Percentiles rank a stretch among this genome's conserved stretches.
These are phyloP conservation scores for Sonneratia alba DNA, from an alignment of 345 rosid genomes.

Conservation along the genomic window DNA sequence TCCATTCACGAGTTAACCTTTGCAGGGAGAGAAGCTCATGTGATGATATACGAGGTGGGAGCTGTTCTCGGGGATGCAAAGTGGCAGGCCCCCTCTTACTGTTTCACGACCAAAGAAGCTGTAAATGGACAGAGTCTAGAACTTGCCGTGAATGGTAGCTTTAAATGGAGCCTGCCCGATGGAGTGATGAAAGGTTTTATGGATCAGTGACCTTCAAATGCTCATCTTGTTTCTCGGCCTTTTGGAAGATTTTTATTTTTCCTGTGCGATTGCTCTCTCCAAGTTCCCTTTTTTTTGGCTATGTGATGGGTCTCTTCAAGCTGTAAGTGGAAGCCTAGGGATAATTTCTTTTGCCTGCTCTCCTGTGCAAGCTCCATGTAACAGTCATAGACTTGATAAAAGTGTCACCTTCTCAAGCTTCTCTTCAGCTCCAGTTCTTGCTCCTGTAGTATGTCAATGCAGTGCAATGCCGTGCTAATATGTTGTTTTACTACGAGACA, in stretches of 20 bases:
- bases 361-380: no score
- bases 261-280: neutral
- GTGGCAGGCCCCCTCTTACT: slow-evolving; percentile 54
- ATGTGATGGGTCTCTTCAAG: neutral
- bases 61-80: slow-evolving; percentile 44
- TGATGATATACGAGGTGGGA: slow-evolving; percentile 57
- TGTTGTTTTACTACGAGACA: neutral
- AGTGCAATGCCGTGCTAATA: neutral
- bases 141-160: neutral
- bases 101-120: slow-evolving; percentile 21
- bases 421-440: neutral
- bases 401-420: neutral
- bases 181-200: slow-evolving; percentile 2
- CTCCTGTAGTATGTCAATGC: neutral
- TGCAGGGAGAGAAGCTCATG: slow-evolving; percentile 54
- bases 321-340: neutral
- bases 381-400: no score
- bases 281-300: neutral
- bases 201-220: neutral
- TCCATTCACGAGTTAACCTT: neutral
- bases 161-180: neutral
- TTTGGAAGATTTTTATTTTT: neutral
- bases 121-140: neutral
- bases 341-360: neutral
- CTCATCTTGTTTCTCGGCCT: neutral